Base-by-base conservation (phyloP, 371 early-diverging fungal species). In the Encephalitozoon hellem region DNA sequence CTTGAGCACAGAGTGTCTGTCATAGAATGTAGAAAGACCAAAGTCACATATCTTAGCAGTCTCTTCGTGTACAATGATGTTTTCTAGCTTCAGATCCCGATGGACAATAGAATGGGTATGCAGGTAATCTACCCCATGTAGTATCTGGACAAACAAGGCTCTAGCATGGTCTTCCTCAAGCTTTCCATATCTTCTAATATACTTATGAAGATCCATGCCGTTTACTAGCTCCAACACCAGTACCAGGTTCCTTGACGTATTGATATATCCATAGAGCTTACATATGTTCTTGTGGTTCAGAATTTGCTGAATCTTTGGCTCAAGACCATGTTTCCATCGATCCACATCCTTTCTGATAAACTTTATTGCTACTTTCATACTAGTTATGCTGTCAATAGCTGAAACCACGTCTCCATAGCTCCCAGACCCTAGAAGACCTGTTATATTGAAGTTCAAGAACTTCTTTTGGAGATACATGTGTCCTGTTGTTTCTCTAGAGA, bases 11-110 rank as follows among this genome's bases (percentile, higher is more conserved):
- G 91, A 84, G 38, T 90, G 81, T 47, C 85, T 83, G 23, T 47
- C 51, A 32, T 87, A 87, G 63, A 88, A 87, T 9, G 89, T 86
- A n/a, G 91, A 90, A 85, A 67, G 77, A 12, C 79, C 79, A 69
- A 79, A 76, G 64, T 79, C 79, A 12, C 69, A 64, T 43, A 79
- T 79, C 55, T 69, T 79, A 23, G 53, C 26, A 25, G 49, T 41
- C 39, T 21, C 53, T 5, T 38, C 42, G 9, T 32, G 28, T 8
- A 79, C 25, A 12, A 74, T 52, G 0, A 79, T 32, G 70, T 79
- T 79, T 43, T 51, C 49, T 30, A 68, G 8, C 52, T 79, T 79
- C 3, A 79, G 21, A 51, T 79, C 79, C 21, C 77, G 59, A 39
- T 79, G 79, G 5, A 67, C 42, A 15, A 79, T 67, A 2, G 67